Evolutionary conservation across 306 rosid genomes (phyloP).

Genomic region (Myrica gale): DNA sequence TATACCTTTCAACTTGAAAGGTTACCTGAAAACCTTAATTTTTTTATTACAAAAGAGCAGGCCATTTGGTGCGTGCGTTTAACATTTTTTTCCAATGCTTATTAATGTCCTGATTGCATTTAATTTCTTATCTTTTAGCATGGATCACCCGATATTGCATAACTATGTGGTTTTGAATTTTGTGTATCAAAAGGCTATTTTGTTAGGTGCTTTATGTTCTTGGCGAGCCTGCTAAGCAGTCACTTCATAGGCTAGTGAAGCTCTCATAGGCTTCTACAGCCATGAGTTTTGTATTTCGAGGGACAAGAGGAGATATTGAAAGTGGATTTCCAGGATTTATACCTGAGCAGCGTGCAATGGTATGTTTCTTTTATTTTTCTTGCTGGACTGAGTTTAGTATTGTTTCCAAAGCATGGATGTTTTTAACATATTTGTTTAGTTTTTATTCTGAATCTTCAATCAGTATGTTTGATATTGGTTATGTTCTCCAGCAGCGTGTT

Average conservation of each 20-base stretch:
- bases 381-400: not conserved
- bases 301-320: constrained; percentile 80
- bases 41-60: too few relatives aligned
- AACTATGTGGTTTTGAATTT: not conserved
- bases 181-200: not conserved
- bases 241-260: constrained; percentile 10
- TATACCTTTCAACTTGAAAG: too few relatives aligned
- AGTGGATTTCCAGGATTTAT: constrained; percentile 74
- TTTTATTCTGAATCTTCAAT: constrained; percentile 9
- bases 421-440: not conserved
- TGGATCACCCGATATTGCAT: not conserved
- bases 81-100: not conserved
- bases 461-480: constrained; percentile 7
- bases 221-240: constrained; percentile 9
- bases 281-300: constrained; percentile 92
- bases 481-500: constrained; percentile 47
- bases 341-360: constrained; percentile 82
- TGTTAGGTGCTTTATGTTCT: not conserved
- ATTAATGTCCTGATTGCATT: not conserved
- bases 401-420: constrained; percentile 4
- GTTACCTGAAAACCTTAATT: too few relatives aligned
- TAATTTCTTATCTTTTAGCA: not conserved
- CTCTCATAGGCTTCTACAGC: constrained; percentile 27
- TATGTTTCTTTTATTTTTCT: constrained; percentile 26
- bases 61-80: too few relatives aligned